These are phyloP conservation scores for Acacia concinna DNA, from an alignment of 331 rosid genomes.

Conservation along the genomic window DNA sequence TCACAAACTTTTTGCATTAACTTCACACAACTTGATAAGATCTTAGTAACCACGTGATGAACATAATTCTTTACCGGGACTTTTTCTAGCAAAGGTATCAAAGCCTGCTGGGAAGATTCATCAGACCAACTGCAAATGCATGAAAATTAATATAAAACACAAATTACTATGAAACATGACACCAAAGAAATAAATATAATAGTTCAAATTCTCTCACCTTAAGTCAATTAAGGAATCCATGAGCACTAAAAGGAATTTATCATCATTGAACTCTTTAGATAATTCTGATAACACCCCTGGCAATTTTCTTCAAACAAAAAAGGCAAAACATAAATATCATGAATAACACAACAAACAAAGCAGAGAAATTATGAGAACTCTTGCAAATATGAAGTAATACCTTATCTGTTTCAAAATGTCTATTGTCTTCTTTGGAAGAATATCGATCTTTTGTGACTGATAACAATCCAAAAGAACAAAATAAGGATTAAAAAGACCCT, in stretches of 20 bases:
- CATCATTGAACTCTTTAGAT: slow-evolving; percentile 71
- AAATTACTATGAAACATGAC: neutral
- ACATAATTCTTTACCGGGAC: slow-evolving; percentile 54
- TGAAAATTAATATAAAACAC: slow-evolving; percentile 35
- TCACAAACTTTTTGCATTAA: slow-evolving; percentile 44
- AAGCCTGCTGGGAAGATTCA: slow-evolving; percentile 57
- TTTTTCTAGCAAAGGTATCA: slow-evolving; percentile 70
- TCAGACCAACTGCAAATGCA: slow-evolving; percentile 61
- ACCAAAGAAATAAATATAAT: slow-evolving; percentile 3
- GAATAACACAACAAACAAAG: slow-evolving; percentile 22
- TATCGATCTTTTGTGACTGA: slow-evolving; percentile 70
- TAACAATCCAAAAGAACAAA: slow-evolving; percentile 29
- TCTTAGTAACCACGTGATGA: slow-evolving; percentile 58
- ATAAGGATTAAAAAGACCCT: slow-evolving; percentile 15
- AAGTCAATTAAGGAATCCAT: slow-evolving; percentile 74
- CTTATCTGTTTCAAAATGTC: slow-evolving; percentile 68
- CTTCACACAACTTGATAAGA: slow-evolving; percentile 64
- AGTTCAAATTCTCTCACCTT: slow-evolving; percentile 53
- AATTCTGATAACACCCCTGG: slow-evolving; percentile 60
- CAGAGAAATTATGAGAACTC: slow-evolving; percentile 2
- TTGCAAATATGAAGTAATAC: slow-evolving; percentile 40
- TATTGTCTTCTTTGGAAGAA: slow-evolving; percentile 65
- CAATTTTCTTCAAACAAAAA: slow-evolving; percentile 57
- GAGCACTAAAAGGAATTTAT: slow-evolving; percentile 67
- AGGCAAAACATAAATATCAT: slow-evolving; percentile 24